phyloP scores from a whole-genome alignment of 495 filamentous ascomycete genomes.

The Pyrenopolyporus hunteri region DNA sequence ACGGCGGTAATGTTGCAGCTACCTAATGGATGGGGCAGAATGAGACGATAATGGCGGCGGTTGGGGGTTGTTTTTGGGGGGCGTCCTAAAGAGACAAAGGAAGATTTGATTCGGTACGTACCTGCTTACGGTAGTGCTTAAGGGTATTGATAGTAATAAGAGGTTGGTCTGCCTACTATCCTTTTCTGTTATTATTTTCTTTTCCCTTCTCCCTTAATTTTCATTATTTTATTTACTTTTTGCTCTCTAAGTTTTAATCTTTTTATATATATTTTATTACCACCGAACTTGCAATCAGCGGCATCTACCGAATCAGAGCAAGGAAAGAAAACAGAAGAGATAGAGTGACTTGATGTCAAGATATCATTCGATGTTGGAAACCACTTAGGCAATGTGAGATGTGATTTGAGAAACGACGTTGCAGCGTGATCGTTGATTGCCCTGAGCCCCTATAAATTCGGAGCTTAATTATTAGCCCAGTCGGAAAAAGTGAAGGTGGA shows the following conservation, averaged over 20 bases:
- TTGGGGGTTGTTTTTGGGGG: slow-evolving; percentile 4
- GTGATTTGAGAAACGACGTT: slow-evolving; percentile 28
- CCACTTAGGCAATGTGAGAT: slow-evolving; percentile 1
- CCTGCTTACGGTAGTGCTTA: neutral
- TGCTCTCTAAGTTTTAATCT: too few species aligned
- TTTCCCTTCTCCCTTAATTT: neutral
- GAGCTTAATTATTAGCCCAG: slow-evolving; percentile 30
- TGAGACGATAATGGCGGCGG: slow-evolving; percentile 22
- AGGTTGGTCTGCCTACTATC: slow-evolving; percentile 1
- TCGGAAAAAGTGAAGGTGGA: slow-evolving; percentile 33
- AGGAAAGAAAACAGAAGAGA: neutral
- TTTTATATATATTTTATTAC: too few species aligned
- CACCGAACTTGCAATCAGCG: slow-evolving; percentile 14
- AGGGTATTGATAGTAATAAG: slow-evolving; percentile 13
- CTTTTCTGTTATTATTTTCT: neutral
- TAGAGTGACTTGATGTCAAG: neutral
- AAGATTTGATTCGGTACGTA: too few species aligned
- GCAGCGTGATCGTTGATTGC: slow-evolving; percentile 8
- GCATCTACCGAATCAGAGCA: slow-evolving; percentile 17
- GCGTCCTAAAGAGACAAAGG: slow-evolving; percentile 17
- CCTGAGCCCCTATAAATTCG: slow-evolving; percentile 37
- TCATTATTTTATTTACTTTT: too few species aligned
- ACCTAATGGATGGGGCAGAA: slow-evolving; percentile 3
- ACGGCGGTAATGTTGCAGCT: neutral
- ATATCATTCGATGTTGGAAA: slow-evolving; percentile 36